Conservation (phyloP, 2,329 filamentous ascomycete genomes). For the Trichoderma brevicompactum region DNA sequence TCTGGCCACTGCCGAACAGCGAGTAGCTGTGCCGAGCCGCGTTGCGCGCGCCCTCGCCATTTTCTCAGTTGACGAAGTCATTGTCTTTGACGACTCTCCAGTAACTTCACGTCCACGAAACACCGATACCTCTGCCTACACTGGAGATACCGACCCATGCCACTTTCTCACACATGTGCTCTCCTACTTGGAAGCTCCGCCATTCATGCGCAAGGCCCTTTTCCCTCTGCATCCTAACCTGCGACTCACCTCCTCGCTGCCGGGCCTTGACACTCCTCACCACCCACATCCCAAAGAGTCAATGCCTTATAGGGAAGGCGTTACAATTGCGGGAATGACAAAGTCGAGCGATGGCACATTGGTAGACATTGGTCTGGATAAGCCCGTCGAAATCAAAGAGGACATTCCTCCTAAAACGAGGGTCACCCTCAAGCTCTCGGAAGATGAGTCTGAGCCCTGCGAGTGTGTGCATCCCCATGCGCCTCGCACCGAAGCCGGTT, state of each 20-base stretch:
- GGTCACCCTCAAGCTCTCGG: constrained; percentile 69
- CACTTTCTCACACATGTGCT: constrained; percentile 81
- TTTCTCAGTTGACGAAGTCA: constrained; percentile 82
- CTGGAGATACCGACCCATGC: constrained; percentile 73
- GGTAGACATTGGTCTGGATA: constrained; percentile 62
- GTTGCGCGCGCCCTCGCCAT: constrained; percentile 81
- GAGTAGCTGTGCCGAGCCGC: constrained; percentile 72
- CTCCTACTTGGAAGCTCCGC: constrained; percentile 81
- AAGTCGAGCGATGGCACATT: constrained; percentile 54
- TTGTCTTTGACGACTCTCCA: constrained; percentile 76
- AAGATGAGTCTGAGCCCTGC: constrained; percentile 50
- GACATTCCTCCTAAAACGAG: constrained; percentile 71
- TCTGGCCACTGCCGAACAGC: constrained; percentile 73
- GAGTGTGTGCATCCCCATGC: constrained; percentile 68
- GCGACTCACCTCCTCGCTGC: constrained; percentile 71
- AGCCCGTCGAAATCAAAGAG: constrained; percentile 60
- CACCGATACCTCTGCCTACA: constrained; percentile 60
- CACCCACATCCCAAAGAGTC: constrained; percentile 77
- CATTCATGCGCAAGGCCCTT: constrained; percentile 75
- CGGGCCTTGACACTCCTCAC: constrained; percentile 82
- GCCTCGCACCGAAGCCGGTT: constrained; percentile 75
- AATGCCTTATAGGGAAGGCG: constrained; percentile 79
- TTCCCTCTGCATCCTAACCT: constrained; percentile 82
- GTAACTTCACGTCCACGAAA: constrained; percentile 49
- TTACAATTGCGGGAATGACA: constrained; percentile 58